Evolutionary conservation across 345 rosid species (phyloP).

Genomic region (Euphorbia pulcherrima): DNA sequence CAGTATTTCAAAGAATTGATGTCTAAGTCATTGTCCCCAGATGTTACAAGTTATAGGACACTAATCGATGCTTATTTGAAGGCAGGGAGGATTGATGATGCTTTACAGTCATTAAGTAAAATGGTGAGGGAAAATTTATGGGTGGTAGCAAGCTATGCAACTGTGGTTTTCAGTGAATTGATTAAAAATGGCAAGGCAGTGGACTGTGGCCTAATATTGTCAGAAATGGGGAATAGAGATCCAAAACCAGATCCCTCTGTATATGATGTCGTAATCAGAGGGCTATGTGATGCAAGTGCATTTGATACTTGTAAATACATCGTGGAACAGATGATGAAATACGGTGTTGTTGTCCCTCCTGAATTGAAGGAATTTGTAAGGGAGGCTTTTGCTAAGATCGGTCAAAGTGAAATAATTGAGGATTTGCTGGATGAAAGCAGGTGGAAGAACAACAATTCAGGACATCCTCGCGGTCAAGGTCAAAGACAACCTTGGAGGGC

Average conservation of each 20-base stretch:
- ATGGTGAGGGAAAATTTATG: slow-evolving; percentile 79
- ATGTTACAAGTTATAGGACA: slow-evolving; percentile 64
- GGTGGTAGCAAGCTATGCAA: slow-evolving; percentile 85
- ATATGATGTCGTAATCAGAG: slow-evolving; percentile 79
- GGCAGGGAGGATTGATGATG: slow-evolving; percentile 67
- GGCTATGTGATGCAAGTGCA: slow-evolving; percentile 65
- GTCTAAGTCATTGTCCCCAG: slow-evolving; percentile 63
- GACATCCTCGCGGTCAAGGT: slow-evolving; percentile 8
- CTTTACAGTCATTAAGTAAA: slow-evolving; percentile 46
- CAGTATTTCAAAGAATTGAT: slow-evolving; percentile 49
- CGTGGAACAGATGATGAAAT: slow-evolving; percentile 61
- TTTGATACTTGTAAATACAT: slow-evolving; percentile 53
- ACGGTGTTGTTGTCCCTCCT: slow-evolving; percentile 62
- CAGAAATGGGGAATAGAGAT: slow-evolving; percentile 84
- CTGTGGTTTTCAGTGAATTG: slow-evolving; percentile 59
- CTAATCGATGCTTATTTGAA: slow-evolving; percentile 74
- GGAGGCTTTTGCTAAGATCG: slow-evolving; percentile 51
- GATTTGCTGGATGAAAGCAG: slow-evolving; percentile 46
- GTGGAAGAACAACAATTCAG: slow-evolving; percentile 30
- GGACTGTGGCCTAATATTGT: slow-evolving; percentile 63
- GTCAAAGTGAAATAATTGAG: slow-evolving; percentile 61
- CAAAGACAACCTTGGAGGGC: slow-evolving; percentile 16
- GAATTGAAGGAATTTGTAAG: slow-evolving; percentile 45
- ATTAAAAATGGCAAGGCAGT: slow-evolving; percentile 64
- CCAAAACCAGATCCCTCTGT: slow-evolving; percentile 83